Base-by-base conservation (phyloP, 768 basidiomycete genomes). In the Panaeolus papilionaceus region DNA sequence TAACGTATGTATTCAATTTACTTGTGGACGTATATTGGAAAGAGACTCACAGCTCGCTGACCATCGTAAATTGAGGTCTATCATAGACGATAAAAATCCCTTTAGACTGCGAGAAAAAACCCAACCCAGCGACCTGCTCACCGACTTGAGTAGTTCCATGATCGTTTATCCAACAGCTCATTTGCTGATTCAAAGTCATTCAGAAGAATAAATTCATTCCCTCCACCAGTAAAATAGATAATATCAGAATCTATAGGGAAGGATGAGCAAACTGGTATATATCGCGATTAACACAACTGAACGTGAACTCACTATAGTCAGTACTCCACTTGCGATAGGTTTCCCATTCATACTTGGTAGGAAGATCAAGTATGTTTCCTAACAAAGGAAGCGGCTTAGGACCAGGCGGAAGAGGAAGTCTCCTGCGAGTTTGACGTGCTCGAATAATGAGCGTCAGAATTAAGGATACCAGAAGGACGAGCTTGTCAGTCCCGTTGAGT, bases 241-340 rank as follows among this genome's bases (percentile, higher is more conserved):
- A 76, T 72, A 62, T 73, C 73, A 1, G 42, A 44, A 44, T 18
- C 42, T 44, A 44, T 14, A 1, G 16, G 42, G 1, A 44, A 14
- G 42, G 16, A 10, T 44, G 5, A 44, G 11, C 11, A 44, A 44
- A 5, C 9, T 11, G 9, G 9, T 8, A 5, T 33, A 33, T 3
- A 5, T 5, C 39, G 39, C 39, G 2, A 10, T 8, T 14, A 40
- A 14, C 14, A 16, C 14, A 4, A 44, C 3, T 6, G 18, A 44
- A 6, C 42, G 23, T 47, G 16, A 20, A 64, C 73, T 14, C 66
- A 76, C 84, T 79, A 38, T 81, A 80, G 65, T 73, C 70, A 64
- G 75, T 75, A 40, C 74, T 73, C 83, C 83, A 84, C 40, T 77
- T 72, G 7, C 78, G 71, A 64, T 82, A 84, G 4, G 73, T 73